These are phyloP conservation scores for Scheffersomyces titani DNA, from an alignment of 1,139 yeast species.

Conservation along the genomic window DNA sequence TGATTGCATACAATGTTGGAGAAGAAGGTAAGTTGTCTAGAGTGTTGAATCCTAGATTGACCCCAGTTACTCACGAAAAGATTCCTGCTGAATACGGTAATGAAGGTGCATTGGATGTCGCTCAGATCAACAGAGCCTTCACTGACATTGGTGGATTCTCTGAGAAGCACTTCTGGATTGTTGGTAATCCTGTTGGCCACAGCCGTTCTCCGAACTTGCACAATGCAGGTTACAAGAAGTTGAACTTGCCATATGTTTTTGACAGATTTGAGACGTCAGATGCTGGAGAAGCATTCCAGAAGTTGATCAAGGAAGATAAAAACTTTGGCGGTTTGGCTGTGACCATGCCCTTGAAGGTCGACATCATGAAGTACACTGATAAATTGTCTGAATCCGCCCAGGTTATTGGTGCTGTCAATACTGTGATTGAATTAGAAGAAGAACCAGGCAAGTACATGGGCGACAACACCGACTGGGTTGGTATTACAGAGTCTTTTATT, in stretches of 20 bases:
- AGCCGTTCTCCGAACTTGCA: constrained; percentile 89
- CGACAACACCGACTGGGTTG: constrained; percentile 96
- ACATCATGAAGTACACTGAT: constrained; percentile 65
- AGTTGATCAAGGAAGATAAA: constrained; percentile 45
- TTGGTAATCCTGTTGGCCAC: constrained; percentile 81
- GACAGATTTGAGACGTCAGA: constrained; percentile 66
- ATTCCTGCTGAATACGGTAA: constrained; percentile 65
- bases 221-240: constrained; percentile 66
- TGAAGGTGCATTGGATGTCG: constrained; percentile 71
- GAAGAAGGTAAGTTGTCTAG: constrained; percentile 75
- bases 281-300: constrained; percentile 51
- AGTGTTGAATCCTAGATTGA: constrained; percentile 69
- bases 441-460: constrained; percentile 61
- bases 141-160: constrained; percentile 63
- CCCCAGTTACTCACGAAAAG: constrained; percentile 77
- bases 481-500: constrained; percentile 70
- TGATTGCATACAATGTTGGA: constrained; percentile 85
- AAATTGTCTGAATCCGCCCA: constrained; percentile 73
- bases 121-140: constrained; percentile 60
- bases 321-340: constrained; percentile 88
- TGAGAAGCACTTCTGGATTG: constrained; percentile 66
- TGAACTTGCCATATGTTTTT: constrained; percentile 80
- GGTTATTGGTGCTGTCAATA: constrained; percentile 89
- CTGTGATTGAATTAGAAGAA: constrained; percentile 59
- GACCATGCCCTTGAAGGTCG: constrained; percentile 86